Evolutionary conservation across 2,329 filamentous ascomycete genomes (phyloP).

Genomic region (Trichophyton mentagrophytes): DNA sequence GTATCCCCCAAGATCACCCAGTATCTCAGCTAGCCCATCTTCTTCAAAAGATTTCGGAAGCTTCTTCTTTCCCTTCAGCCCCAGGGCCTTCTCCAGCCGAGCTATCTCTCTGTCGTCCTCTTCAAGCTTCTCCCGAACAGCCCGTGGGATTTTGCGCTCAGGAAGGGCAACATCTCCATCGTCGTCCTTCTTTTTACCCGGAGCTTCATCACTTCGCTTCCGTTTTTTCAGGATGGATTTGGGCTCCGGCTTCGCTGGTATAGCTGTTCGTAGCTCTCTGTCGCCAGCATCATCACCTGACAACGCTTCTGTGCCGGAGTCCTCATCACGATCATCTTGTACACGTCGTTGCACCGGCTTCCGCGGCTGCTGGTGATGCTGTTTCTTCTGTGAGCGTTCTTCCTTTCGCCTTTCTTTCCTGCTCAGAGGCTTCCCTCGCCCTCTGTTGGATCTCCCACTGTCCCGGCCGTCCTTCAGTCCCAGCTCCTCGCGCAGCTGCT

Average conservation of each 20-base stretch:
- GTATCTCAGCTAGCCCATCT: conserved; percentile 67
- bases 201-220: conserved; percentile 11
- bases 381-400: conserved; percentile 50
- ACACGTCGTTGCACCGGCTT: background rate
- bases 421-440: conserved; percentile 17
- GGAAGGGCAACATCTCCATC: conserved; percentile 9
- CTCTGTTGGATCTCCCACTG: conserved; percentile 12
- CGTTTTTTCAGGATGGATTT: conserved; percentile 28
- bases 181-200: conserved; percentile 20
- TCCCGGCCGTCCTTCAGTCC: conserved; percentile 24
- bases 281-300: conserved; percentile 22
- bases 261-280: conserved; percentile 16
- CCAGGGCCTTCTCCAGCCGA: conserved; percentile 73
- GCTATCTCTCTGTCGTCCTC: conserved; percentile 83
- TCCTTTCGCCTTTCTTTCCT: conserved; percentile 57
- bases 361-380: conserved; percentile 21
- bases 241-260: conserved; percentile 15
- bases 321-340: conserved; percentile 6
- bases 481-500: conserved; percentile 28
- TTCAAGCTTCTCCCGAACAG: conserved; percentile 51
- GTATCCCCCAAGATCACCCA: conserved; percentile 52
- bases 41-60: conserved; percentile 61
- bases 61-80: conserved; percentile 59
- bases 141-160: conserved; percentile 21
- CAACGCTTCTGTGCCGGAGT: conserved; percentile 11